Base-by-base conservation (phyloP, 306 rosid species). In the Trichosanthes cucumerina region DNA sequence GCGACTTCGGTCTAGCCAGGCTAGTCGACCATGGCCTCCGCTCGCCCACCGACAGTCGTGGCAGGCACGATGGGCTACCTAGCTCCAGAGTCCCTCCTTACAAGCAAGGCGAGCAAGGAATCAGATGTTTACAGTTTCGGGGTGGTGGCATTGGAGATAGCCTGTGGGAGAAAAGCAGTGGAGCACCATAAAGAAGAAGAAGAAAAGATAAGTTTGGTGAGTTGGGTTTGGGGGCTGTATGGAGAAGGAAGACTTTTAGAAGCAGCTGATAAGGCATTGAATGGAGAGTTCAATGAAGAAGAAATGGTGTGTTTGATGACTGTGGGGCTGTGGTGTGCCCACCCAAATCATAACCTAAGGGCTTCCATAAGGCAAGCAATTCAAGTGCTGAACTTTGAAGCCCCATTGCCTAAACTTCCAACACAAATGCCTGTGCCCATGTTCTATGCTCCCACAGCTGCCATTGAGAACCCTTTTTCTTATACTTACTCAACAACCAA, bases 331-430 rank as follows among this genome's bases (percentile, higher is more conserved):
- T 69, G 75, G 75, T 69, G 53, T 23, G 75, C 75, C 0, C 75
- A 69, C 47, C 75, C 78, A 44, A 53, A 73, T 73, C 58, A 46
- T 31, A 46, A 31, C 15, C 41, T 47, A 0, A 73, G 78, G 31
- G 41, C 78, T 73, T 73, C 78, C 6, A 73, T 73, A 73, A 46
- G 78, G 39, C 78, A 47, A 50, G 78, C 41, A 7, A 47, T 73
- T 46, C 39, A 46, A 21, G 78, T 73, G 13, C 23, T 73, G 41
- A 49, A 73, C 59, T 73, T 73, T 49, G 85, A 82, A 36, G 82
- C 82, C 24, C 82, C 85, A n/a, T 44, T 82, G 41, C 82, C 85
- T 1, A 73, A 28, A 11, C 80, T 79, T 15, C 80, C 76, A 41
- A 79, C 73, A 11, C 26, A 34, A 4, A 34, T 64, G 77, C 77